Base-by-base conservation (phyloP, 108 stramenopile species). In the Chaetoceros tenuissimus region DNA sequence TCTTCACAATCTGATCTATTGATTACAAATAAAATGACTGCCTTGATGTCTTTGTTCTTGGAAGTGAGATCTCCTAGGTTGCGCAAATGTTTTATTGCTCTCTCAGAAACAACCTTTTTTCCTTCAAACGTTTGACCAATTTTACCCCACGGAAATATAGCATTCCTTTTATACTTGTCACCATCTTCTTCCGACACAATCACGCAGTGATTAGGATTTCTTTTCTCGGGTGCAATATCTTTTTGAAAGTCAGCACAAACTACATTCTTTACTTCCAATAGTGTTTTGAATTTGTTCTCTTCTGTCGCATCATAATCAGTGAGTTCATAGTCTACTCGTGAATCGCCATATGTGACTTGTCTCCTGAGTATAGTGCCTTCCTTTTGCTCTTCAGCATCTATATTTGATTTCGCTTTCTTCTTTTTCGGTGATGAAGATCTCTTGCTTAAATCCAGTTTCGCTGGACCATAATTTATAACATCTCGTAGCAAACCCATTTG, bases 101-200 rank as follows among this genome's bases (percentile, higher is more conserved):
- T 60, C 1, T 72, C 73, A 10, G 76, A 77, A 0, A 84, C 82
- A 24, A 84, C 82, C 44, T 64, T 66, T 65, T 73, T 66, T 31
- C 78, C 78, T 24, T 84, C 73, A 5, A 75, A 75, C 46, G 66
- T 74, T 61, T 84, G 82, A 13, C 78, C 75, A 13, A 52, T 63
- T 22, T 61, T 48, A 23, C 82, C 82, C 75, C 78, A 79, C 1
- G 82, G 82, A 65, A 84, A 84, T 27, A 84, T 77, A 43, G 59
- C 82, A 0, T 66, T 67, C 8, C 82, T 59, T 19, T 46, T 28
- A 49, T 84, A 84, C 7, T 60, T 64, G 7, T 48, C 57, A 45
- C 47, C 27, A 26, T 60, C 51, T 17, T 29, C n/a, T n/a, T n/a
- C n/a, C n/a, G n/a, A n/a, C n/a, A n/a, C n/a, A n/a, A n/a, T n/a